Percentiles rank a stretch among this genome's conserved stretches.
Evolutionary conservation across 306 rosid species (phyloP).

Genomic region (barrel medic (Medicago truncatula)): DNA sequence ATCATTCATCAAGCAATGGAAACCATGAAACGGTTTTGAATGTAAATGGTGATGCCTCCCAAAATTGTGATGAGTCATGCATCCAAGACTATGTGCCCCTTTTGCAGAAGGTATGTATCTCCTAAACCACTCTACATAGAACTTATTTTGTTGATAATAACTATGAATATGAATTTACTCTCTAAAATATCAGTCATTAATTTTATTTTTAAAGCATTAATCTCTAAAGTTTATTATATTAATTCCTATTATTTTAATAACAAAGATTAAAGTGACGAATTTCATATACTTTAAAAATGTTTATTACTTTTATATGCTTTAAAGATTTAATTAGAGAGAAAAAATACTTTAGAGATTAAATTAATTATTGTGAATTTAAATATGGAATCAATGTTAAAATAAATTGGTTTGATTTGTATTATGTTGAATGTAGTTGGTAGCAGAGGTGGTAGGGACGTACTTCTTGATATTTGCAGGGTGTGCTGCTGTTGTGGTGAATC

Average conservation of each 20-base stretch:
- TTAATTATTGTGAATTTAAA: too few relatives aligned
- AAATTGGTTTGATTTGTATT: too few relatives aligned
- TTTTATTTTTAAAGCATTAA: background rate
- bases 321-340: too few relatives aligned
- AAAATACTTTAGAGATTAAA: too few relatives aligned
- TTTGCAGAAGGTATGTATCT: conserved; percentile 64
- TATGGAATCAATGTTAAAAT: too few relatives aligned
- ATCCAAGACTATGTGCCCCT: conserved; percentile 49
- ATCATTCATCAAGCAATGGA: conserved; percentile 49
- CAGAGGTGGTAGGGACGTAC: conserved; percentile 79
- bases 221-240: background rate
- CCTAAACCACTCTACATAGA: background rate
- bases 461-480: conserved; percentile 83
- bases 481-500: conserved; percentile 70
- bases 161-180: background rate
- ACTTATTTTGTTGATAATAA: background rate
- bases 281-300: too few relatives aligned
- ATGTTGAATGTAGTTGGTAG: conserved; percentile 59
- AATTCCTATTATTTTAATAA: too few relatives aligned
- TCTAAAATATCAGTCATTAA: background rate
- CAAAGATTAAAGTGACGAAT: background rate
- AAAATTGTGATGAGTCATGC: conserved; percentile 10
- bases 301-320: too few relatives aligned
- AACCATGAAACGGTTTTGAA: conserved; percentile 49
- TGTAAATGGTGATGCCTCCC: conserved; percentile 46